phyloP scores from a whole-genome alignment of 2,329 filamentous ascomycete species.

The Cladosporium cucumerinum region DNA sequence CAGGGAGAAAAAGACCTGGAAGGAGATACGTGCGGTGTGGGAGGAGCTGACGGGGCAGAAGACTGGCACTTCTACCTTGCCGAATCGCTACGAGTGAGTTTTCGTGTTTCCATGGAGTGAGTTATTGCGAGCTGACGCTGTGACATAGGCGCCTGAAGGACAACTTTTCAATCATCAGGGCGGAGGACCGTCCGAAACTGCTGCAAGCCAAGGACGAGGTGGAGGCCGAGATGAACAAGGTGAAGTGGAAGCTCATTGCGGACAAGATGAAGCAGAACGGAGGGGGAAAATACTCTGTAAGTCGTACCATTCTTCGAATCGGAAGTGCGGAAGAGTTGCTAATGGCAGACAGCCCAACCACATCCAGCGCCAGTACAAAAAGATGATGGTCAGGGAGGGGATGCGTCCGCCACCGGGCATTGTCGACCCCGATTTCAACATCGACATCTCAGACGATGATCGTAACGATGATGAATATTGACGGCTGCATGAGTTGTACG shows the following conservation, averaged over 20 bases:
- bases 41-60: slow-evolving; percentile 33
- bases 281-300: slow-evolving; percentile 32
- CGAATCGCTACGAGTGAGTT: slow-evolving; percentile 35
- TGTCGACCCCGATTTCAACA: slow-evolving; percentile 26
- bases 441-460: slow-evolving; percentile 15
- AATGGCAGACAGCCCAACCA: slow-evolving; percentile 24
- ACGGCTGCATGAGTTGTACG: not conserved
- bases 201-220: slow-evolving; percentile 39
- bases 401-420: slow-evolving; percentile 24
- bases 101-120: not conserved
- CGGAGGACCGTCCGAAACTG: slow-evolving; percentile 36
- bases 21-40: slow-evolving; percentile 27
- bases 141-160: slow-evolving; percentile 33
- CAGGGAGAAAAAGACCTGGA: slow-evolving; percentile 26
- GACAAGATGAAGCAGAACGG: slow-evolving; percentile 32
- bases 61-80: slow-evolving; percentile 36
- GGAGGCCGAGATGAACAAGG: slow-evolving; percentile 38
- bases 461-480: not conserved
- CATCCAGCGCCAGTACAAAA: slow-evolving; percentile 42
- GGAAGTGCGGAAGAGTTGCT: not conserved
- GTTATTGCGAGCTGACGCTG: not conserved
- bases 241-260: slow-evolving; percentile 41
- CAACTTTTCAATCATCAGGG: slow-evolving; percentile 38
- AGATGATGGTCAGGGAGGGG: slow-evolving; percentile 33
- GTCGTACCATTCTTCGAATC: not conserved